phyloP scores from a whole-genome alignment of 108 stramenopile genomes.

The Discostella stelligeroides region DNA sequence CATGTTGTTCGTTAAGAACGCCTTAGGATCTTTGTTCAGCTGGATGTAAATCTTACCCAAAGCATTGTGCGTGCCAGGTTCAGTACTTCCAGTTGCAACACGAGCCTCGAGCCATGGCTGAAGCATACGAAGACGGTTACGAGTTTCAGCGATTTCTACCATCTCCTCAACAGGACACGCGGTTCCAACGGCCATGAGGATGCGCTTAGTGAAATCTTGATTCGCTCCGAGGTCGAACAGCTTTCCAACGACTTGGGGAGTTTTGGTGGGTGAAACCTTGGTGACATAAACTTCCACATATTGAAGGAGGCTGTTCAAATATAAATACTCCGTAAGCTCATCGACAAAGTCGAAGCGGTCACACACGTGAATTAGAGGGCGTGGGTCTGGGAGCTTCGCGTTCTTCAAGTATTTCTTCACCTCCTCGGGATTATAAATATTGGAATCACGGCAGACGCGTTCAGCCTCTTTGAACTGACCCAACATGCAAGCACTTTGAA shows the following conservation, averaged over 20 bases:
- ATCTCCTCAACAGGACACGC: slow-evolving; percentile 99
- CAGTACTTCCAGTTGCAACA: slow-evolving; percentile 98
- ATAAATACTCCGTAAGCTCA: slow-evolving; percentile 98
- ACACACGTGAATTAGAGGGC: slow-evolving; percentile 99
- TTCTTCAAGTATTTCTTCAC: slow-evolving; percentile 99
- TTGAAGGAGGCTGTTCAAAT: slow-evolving; percentile 97
- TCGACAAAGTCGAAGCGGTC: slow-evolving; percentile 98
- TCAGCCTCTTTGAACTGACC: slow-evolving; percentile 98
- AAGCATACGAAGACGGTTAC: slow-evolving; percentile 95
- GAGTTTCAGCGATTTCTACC: slow-evolving; percentile 95
- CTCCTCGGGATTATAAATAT: slow-evolving; percentile 97
- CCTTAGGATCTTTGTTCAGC: slow-evolving; percentile 97
- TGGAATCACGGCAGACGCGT: slow-evolving; percentile 99
- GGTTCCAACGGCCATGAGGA: slow-evolving; percentile 97
- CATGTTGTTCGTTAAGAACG: slow-evolving; percentile 99
- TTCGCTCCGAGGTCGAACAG: slow-evolving; percentile 96
- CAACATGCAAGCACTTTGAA: slow-evolving; percentile 93
- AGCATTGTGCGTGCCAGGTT: slow-evolving; percentile 99
- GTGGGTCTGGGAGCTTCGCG: slow-evolving; percentile 98
- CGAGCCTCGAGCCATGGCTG: slow-evolving; percentile 99
- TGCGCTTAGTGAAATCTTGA: slow-evolving; percentile 98
- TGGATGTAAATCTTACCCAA: slow-evolving; percentile 99
- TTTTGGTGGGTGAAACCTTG: slow-evolving; percentile 97
- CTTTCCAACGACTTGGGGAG: slow-evolving; percentile 99
- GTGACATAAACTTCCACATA: slow-evolving; percentile 99